Conservation (phyloP, 1,284 basidiomycete species). For the Trichosporon inkin region DNA sequence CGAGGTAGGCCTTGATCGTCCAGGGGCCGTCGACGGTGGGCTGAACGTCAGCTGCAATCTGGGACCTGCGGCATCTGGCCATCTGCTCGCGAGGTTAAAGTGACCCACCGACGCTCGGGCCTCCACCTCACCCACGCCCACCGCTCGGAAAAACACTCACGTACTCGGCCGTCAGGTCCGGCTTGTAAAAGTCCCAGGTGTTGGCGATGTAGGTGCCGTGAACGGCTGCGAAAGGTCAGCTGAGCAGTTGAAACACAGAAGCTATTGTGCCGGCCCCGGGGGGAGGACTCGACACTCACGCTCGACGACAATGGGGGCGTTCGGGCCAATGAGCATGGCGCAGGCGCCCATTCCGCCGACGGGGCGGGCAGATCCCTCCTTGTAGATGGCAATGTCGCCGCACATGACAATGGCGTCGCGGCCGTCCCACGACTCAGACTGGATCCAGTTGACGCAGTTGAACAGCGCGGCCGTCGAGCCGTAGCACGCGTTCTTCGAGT, state of each 20-base stretch:
- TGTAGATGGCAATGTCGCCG: constrained; percentile 97
- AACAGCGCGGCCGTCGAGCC: constrained; percentile 96
- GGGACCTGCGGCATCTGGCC: too few relatives aligned
- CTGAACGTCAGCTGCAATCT: constrained; percentile 54
- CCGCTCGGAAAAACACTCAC: constrained; percentile 31
- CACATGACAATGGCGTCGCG: constrained; percentile 95
- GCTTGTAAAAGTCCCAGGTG: constrained; percentile 98
- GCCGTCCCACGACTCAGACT: constrained; percentile 96
- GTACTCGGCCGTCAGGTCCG: constrained; percentile 62
- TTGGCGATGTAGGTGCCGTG: constrained; percentile 98
- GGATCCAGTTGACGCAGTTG: constrained; percentile 97
- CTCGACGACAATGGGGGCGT: constrained; percentile 91
- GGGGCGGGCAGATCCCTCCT: constrained; percentile 89
- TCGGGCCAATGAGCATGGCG: constrained; percentile 91
- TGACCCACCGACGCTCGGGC: background rate
- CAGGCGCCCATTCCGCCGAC: constrained; percentile 95
- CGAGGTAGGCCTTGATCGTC: constrained; percentile 91
- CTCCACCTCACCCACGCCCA: too few relatives aligned
- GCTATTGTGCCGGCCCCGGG: background rate
- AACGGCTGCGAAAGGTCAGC: constrained; percentile 60
- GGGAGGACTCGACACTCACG: constrained; percentile 60
- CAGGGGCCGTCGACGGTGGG: constrained; percentile 96
- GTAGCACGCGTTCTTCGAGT: constrained; percentile 99
- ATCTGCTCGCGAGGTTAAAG: too few relatives aligned
- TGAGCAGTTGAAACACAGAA: too few relatives aligned